These are phyloP conservation scores for Wickerhamiella siamensis DNA, from an alignment of 805 yeast species.

Conservation along the genomic window DNA sequence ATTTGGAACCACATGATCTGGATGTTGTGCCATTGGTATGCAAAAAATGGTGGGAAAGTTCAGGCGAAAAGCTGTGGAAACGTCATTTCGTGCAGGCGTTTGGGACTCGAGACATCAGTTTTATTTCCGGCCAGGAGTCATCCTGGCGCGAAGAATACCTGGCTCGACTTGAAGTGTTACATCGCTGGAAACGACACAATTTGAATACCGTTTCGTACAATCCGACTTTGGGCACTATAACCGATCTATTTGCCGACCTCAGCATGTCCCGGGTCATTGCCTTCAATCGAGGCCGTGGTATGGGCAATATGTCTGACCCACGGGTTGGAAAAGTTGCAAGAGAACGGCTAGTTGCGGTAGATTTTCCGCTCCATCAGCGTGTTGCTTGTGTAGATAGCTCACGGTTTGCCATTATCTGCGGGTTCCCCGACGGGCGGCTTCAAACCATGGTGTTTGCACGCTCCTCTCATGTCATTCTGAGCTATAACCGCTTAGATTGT, in stretches of 20 bases:
- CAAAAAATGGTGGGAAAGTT: slow-evolving; percentile 18
- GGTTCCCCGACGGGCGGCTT: slow-evolving; percentile 18
- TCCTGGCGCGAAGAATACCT: slow-evolving; percentile 23
- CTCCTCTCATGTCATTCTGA: slow-evolving; percentile 18
- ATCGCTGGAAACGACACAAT: slow-evolving; percentile 19
- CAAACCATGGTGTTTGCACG: slow-evolving; percentile 14
- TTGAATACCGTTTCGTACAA: slow-evolving; percentile 17
- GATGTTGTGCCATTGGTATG: slow-evolving; percentile 21
- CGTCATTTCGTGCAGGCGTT: slow-evolving; percentile 17
- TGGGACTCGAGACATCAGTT: slow-evolving; percentile 16
- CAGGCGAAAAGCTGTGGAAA: slow-evolving; percentile 23
- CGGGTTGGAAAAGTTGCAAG: slow-evolving; percentile 20
- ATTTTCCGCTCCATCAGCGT: slow-evolving; percentile 6
- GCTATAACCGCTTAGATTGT: slow-evolving; percentile 13
- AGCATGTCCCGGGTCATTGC: slow-evolving; percentile 11
- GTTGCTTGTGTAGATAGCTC: slow-evolving; percentile 17
- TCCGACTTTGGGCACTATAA: slow-evolving; percentile 12
- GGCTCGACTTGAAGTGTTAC: slow-evolving; percentile 16
- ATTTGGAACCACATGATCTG: slow-evolving; percentile 16
- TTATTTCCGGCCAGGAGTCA: slow-evolving; percentile 12
- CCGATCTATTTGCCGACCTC: slow-evolving; percentile 18
- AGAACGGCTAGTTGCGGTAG: slow-evolving; percentile 16
- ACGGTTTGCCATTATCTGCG: slow-evolving; percentile 22
- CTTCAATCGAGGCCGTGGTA: slow-evolving; percentile 17
- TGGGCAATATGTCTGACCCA: slow-evolving; percentile 21